Percentiles rank a stretch among this genome's conserved stretches.
These are phyloP conservation scores for Plasmodium coatneyi DNA, from an alignment of 169 alveolate species.

Conservation along the genomic window DNA sequence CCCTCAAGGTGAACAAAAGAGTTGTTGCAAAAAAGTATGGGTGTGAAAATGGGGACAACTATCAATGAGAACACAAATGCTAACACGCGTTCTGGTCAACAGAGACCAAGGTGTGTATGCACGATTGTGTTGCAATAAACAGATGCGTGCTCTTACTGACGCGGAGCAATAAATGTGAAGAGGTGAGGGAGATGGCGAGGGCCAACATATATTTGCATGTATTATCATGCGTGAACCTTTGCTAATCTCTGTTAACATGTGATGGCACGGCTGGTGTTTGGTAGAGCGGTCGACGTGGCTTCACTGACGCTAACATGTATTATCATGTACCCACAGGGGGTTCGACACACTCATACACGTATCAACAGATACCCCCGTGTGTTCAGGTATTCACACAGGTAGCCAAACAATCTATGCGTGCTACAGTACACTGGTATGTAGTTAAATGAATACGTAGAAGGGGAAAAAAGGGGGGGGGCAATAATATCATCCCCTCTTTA, in stretches of 20 bases:
- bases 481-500: background rate
- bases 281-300: background rate
- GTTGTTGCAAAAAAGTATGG: background rate
- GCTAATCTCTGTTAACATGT: background rate
- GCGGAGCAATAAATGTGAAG: background rate
- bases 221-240: background rate
- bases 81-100: background rate
- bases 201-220: background rate
- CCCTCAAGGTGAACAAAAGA: background rate
- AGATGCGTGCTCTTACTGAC: background rate
- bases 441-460: background rate
- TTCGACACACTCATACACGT: background rate
- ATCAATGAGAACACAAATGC: background rate
- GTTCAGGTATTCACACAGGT: background rate
- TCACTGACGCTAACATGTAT: background rate
- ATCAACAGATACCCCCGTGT: background rate
- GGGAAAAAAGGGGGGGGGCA: background rate
- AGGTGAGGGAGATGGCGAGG: background rate
- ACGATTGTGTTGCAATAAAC: background rate
- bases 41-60: background rate
- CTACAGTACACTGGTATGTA: background rate
- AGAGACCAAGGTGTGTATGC: background rate
- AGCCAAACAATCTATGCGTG: background rate
- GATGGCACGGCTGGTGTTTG: background rate
- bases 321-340: background rate